phyloP scores from a whole-genome alignment of 2,329 filamentous ascomycete genomes.

The Hypoxylon sp. region DNA sequence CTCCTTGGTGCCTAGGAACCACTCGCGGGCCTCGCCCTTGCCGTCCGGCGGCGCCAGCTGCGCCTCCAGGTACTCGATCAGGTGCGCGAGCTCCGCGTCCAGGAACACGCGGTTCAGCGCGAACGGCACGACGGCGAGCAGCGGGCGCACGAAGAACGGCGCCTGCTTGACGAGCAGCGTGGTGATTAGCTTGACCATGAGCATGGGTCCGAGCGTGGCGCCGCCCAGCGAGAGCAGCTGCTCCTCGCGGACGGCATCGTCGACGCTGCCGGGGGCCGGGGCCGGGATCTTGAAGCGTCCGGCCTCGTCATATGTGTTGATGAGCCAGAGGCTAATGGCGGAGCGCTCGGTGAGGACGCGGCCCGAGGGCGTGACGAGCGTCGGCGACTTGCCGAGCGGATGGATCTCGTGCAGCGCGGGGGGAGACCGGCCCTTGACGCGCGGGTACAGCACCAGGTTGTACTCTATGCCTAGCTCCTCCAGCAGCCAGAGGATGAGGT shows the following conservation, averaged over 20 bases:
- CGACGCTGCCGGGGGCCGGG: neutral
- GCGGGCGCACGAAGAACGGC: constrained; percentile 38
- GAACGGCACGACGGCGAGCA: constrained; percentile 13
- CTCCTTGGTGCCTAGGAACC: constrained; percentile 37
- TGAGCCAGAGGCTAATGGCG: constrained; percentile 45
- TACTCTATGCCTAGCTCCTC: constrained; percentile 47
- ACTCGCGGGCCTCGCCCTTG: constrained; percentile 29
- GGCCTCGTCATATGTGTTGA: constrained; percentile 38
- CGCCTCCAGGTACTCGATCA: constrained; percentile 34
- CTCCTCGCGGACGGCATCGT: constrained; percentile 42
- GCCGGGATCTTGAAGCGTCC: constrained; percentile 32
- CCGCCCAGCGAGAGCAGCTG: constrained; percentile 41
- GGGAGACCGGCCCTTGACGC: constrained; percentile 29
- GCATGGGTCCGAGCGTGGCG: constrained; percentile 23
- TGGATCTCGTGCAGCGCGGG: constrained; percentile 32
- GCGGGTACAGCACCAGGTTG: constrained; percentile 39
- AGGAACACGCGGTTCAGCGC: constrained; percentile 36
- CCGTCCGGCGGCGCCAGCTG: constrained; percentile 23
- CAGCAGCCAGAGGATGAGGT: constrained; percentile 44
- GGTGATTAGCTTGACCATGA: constrained; percentile 36
- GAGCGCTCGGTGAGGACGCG: constrained; percentile 42
- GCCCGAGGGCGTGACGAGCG: constrained; percentile 40
- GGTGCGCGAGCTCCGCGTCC: constrained; percentile 32
- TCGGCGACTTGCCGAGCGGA: constrained; percentile 44
- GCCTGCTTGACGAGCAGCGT: constrained; percentile 17